These are phyloP conservation scores for Rhizopus arrhizus DNA, from an alignment of 371 early-diverging fungal species.

Conservation along the genomic window DNA sequence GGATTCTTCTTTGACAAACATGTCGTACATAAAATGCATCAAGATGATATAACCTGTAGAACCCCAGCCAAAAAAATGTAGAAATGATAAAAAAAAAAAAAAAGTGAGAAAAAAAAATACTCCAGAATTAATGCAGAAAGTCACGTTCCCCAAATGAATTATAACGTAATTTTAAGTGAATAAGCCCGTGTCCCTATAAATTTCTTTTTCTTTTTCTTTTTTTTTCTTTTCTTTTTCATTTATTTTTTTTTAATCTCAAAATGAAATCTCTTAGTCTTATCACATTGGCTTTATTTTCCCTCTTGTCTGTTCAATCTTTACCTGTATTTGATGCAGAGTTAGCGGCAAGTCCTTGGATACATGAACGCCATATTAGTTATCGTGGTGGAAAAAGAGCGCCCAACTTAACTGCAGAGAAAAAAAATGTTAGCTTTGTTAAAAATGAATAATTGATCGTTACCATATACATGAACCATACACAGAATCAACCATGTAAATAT, in stretches of 20 bases:
- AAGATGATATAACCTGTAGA: no score
- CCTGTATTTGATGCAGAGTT: conserved; percentile 38
- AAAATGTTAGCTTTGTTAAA: neutral
- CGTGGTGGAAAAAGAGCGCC: conserved; percentile 24
- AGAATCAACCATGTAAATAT: neutral
- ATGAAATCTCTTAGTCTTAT: neutral
- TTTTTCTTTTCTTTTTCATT: neutral
- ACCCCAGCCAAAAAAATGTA: no score
- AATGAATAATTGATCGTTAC: neutral
- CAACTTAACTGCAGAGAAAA: neutral
- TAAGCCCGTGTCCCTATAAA: neutral
- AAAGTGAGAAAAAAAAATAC: no score
- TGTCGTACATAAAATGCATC: no score
- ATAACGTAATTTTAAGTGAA: no score
- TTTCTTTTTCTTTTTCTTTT: neutral
- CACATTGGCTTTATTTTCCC: neutral
- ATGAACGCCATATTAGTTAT: conserved; percentile 27
- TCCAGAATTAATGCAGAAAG: no score
- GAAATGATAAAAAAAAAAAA: no score
- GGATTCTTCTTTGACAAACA: no score
- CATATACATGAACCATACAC: neutral
- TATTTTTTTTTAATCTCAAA: neutral
- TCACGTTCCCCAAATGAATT: no score
- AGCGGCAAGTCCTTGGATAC: conserved; percentile 34
- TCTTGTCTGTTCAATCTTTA: conserved; percentile 18